These are phyloP conservation scores for Beauveria australis DNA, from an alignment of 2,329 filamentous ascomycete species.

Conservation along the genomic window DNA sequence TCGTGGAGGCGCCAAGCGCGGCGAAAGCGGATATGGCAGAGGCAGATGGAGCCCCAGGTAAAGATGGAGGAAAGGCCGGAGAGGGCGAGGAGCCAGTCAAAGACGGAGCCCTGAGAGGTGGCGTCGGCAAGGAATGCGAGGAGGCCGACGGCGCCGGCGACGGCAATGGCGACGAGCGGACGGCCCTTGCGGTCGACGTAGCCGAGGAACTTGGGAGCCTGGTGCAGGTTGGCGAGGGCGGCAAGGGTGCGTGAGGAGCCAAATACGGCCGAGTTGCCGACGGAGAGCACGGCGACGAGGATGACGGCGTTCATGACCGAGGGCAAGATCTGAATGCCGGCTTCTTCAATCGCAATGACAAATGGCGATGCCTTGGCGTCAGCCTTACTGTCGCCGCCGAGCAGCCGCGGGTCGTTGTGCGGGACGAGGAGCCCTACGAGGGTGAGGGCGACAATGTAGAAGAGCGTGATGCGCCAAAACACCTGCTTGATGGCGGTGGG, in stretches of 20 bases:
- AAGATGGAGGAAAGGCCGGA: slow-evolving; percentile 68
- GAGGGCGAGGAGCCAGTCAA: slow-evolving; percentile 72
- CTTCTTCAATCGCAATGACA: slow-evolving; percentile 83
- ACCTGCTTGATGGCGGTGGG: slow-evolving; percentile 88
- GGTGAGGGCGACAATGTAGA: slow-evolving; percentile 77
- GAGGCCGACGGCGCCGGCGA: slow-evolving; percentile 61
- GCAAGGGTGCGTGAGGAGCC: slow-evolving; percentile 85
- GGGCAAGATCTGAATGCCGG: slow-evolving; percentile 71
- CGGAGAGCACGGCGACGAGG: slow-evolving; percentile 79
- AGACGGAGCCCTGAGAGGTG: slow-evolving; percentile 49
- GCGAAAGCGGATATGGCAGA: slow-evolving; percentile 90
- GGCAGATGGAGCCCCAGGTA: slow-evolving; percentile 77
- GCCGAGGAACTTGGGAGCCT: slow-evolving; percentile 67
- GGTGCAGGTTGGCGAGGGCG: slow-evolving; percentile 78
- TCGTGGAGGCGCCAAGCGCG: slow-evolving; percentile 64
- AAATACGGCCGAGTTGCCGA: slow-evolving; percentile 87
- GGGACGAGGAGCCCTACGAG: slow-evolving; percentile 78
- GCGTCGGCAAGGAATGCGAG: slow-evolving; percentile 70
- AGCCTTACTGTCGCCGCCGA: slow-evolving; percentile 45
- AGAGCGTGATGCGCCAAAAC: slow-evolving; percentile 87
- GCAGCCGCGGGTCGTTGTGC: slow-evolving; percentile 57
- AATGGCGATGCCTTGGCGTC: slow-evolving; percentile 78
- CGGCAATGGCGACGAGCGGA: slow-evolving; percentile 62
- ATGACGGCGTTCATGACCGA: slow-evolving; percentile 95
- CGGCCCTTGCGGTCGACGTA: slow-evolving; percentile 81